Conservation (phyloP, 2,329 filamentous ascomycete species). For the Ophiostoma sp. region DNA sequence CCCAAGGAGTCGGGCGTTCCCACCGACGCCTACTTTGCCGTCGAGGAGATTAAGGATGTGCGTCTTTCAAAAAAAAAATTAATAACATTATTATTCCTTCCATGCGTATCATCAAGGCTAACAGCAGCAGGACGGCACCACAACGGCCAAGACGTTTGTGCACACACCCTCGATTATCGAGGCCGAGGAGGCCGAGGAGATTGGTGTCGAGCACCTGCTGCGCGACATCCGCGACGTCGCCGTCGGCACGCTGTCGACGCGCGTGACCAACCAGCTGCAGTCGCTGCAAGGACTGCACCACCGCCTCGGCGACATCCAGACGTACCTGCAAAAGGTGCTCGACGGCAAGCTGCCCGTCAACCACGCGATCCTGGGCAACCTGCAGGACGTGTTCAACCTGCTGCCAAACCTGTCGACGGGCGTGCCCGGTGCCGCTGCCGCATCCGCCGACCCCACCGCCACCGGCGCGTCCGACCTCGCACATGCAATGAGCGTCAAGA, state of each 20-base stretch:
- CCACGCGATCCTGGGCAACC: conserved; percentile 91
- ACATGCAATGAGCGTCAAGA: conserved; percentile 98
- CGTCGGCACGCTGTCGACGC: conserved; percentile 90
- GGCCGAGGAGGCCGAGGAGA: conserved; percentile 97
- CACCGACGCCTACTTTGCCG: conserved; percentile 97
- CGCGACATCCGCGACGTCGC: conserved; percentile 97
- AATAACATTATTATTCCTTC: too few relatives aligned
- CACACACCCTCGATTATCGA: conserved; percentile 98
- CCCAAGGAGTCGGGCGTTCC: conserved; percentile 96
- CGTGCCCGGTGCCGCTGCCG: not conserved
- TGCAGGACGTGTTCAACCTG: conserved; percentile 99
- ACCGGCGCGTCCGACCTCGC: conserved; percentile 75
- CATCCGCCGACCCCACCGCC: conserved; percentile 39
- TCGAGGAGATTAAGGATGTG: conserved; percentile 99
- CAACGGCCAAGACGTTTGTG: conserved; percentile 93
- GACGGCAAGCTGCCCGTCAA: conserved; percentile 91
- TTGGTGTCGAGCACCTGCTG: conserved; percentile 94
- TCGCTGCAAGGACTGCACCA: conserved; percentile 94
- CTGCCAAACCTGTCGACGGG: conserved; percentile 92
- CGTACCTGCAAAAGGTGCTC: conserved; percentile 92
- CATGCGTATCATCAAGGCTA: too few relatives aligned
- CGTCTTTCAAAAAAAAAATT: too few relatives aligned
- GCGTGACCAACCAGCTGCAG: conserved; percentile 95
- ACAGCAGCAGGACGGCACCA: conserved; percentile 77
- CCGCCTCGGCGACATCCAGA: conserved; percentile 87